Conservation (phyloP, 257 asterid species). For the Lavandula angustifolia region DNA sequence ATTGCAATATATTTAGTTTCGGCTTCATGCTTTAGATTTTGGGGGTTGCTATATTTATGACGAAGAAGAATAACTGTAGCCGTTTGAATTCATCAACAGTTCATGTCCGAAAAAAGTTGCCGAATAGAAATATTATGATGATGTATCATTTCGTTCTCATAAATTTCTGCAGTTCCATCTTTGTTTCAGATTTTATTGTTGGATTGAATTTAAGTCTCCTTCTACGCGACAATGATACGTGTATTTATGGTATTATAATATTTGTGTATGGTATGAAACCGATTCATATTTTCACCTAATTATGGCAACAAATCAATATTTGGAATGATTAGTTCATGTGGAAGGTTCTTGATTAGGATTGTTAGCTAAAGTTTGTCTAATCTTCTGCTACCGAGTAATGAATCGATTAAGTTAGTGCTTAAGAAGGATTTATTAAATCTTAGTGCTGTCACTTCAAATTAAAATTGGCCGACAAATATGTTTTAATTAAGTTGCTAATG, state of each 20-base stretch:
- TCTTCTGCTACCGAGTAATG: conserved; percentile 12
- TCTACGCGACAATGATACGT: not conserved
- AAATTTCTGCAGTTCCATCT: conserved; percentile 28
- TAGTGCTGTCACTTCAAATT: conserved; percentile 56
- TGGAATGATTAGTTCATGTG: not conserved
- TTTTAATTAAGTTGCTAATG: conserved; percentile 22
- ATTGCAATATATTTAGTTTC: not conserved
- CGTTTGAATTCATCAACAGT: conserved; percentile 27
- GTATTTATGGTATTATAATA: not conserved
- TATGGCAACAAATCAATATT: too few species aligned
- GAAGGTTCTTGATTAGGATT: conserved; percentile 1
- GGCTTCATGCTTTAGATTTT: conserved; percentile 15
- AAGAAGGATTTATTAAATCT: not conserved
- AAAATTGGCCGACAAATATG: conserved; percentile 53
- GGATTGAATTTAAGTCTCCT: not conserved
- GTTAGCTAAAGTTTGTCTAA: conserved; percentile 12
- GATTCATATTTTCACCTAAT: not conserved
- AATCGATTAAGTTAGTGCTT: not conserved
- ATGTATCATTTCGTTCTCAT: not conserved
- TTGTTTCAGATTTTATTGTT: conserved; percentile 14
- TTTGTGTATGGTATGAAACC: not conserved
- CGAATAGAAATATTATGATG: conserved; percentile 16
- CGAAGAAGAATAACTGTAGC: conserved; percentile 22
- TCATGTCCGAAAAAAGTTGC: conserved; percentile 11
- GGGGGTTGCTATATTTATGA: not conserved